Conservation (phyloP, 768 basidiomycete genomes). For the Dendrothele bispora region DNA sequence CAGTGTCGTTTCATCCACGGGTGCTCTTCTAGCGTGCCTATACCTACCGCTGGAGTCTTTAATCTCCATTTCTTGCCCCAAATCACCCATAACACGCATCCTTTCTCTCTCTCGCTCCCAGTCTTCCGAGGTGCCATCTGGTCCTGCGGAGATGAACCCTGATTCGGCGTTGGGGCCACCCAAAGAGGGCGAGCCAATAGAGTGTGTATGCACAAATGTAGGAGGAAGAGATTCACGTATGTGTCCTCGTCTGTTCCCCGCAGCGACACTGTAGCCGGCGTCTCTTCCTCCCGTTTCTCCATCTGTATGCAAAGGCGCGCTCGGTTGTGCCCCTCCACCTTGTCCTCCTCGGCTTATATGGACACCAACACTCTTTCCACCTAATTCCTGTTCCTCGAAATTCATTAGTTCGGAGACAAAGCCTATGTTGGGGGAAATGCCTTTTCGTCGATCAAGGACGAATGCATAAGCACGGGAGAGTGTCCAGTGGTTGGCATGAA, state of each 20-base stretch:
- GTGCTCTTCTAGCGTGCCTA: constrained; percentile 82
- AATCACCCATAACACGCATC: constrained; percentile 55
- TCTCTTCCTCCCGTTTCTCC: constrained; percentile 25
- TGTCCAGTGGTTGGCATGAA: constrained; percentile 97
- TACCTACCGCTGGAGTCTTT: constrained; percentile 85
- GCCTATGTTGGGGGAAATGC: constrained; percentile 96
- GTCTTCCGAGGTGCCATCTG: no score
- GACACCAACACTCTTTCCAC: constrained; percentile 73
- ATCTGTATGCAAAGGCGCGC: background rate
- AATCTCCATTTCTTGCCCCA: constrained; percentile 85
- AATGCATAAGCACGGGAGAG: constrained; percentile 89
- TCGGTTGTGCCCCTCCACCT: constrained; percentile 22
- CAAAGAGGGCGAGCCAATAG: no score
- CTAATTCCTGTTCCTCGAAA: constrained; percentile 89
- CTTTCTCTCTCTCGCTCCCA: constrained; percentile 25
- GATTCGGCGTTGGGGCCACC: no score
- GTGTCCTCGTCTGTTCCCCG: constrained; percentile 59
- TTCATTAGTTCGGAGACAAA: constrained; percentile 97
- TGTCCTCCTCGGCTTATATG: constrained; percentile 30
- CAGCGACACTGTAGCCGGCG: constrained; percentile 42
- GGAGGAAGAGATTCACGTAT: constrained; percentile 78
- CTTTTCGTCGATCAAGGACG: constrained; percentile 88
- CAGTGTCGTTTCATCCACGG: constrained; percentile 84
- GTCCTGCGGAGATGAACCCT: no score
- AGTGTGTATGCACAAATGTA: background rate